These are phyloP conservation scores for Pythium biforme DNA, from an alignment of 352 stramenopile species.

Conservation along the genomic window DNA sequence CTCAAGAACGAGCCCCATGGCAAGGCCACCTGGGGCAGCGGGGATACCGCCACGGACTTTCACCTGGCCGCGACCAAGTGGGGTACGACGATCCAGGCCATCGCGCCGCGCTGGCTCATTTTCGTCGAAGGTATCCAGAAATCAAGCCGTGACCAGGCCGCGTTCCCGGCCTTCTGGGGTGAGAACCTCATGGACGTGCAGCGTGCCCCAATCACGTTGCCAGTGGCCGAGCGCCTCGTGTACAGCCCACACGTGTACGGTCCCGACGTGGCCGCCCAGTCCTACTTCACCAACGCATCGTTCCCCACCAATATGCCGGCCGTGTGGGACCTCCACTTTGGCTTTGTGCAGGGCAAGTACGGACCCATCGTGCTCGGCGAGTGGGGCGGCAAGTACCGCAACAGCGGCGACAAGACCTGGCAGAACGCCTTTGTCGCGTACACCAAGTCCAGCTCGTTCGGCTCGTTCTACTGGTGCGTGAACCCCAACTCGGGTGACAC, in stretches of 20 bases:
- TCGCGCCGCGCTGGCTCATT: slow-evolving; percentile 57
- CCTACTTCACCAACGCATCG: slow-evolving; percentile 51
- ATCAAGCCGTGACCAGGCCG: slow-evolving; percentile 57
- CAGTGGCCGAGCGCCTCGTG: slow-evolving; percentile 27
- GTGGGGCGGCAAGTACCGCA: slow-evolving; percentile 53
- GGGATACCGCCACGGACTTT: slow-evolving; percentile 61
- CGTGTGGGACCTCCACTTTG: slow-evolving; percentile 70
- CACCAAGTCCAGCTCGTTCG: slow-evolving; percentile 27
- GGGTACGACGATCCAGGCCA: slow-evolving; percentile 62
- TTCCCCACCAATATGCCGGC: slow-evolving; percentile 69
- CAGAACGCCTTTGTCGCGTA: slow-evolving; percentile 51
- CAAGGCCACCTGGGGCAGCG: slow-evolving; percentile 61
- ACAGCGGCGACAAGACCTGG: slow-evolving; percentile 41
- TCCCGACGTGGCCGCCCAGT: slow-evolving; percentile 60
- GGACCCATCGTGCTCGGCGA: slow-evolving; percentile 62
- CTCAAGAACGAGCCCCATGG: slow-evolving; percentile 82
- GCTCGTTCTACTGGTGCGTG: slow-evolving; percentile 62
- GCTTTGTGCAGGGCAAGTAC: slow-evolving; percentile 55
- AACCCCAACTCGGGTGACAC: slow-evolving; percentile 67
- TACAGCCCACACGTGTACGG: slow-evolving; percentile 68
- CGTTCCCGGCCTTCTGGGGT: slow-evolving; percentile 46
- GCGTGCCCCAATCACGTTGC: slow-evolving; percentile 9
- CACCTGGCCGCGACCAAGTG: slow-evolving; percentile 56
- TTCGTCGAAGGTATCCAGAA: slow-evolving; percentile 74
- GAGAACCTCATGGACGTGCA: slow-evolving; percentile 70